phyloP scores from a whole-genome alignment of 768 basidiomycete species.

The Leccinellum luteum region DNA sequence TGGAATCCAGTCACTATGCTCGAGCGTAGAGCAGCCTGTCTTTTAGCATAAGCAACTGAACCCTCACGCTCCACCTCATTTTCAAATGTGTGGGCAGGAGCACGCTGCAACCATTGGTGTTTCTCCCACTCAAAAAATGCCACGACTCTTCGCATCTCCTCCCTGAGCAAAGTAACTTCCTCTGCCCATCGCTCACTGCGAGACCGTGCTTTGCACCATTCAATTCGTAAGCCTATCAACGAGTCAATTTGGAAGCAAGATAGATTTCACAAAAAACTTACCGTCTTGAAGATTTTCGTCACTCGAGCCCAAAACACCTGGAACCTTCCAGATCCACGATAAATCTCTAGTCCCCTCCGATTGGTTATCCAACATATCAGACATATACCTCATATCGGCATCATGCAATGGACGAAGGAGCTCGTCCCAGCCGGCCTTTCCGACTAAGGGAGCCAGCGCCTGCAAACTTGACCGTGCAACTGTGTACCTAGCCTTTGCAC shows the following conservation, averaged over 20 bases:
- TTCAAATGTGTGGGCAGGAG: neutral
- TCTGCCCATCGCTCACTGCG: neutral
- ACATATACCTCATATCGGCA: neutral
- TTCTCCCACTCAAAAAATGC: neutral
- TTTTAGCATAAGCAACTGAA: neutral
- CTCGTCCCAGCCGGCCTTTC: neutral
- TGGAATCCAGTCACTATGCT: no score
- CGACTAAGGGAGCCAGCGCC: neutral
- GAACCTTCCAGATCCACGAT: neutral
- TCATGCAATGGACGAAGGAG: neutral
- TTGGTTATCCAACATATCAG: neutral
- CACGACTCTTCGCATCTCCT: neutral
- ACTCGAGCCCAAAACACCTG: neutral
- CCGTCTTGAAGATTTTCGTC: neutral
- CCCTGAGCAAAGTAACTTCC: neutral
- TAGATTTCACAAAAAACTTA: neutral
- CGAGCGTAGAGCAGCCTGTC: no score
- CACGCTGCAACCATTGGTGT: neutral
- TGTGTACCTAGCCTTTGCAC: neutral
- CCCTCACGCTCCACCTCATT: neutral
- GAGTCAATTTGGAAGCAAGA: neutral
- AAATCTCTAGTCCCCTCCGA: neutral
- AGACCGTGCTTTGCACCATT: slow-evolving; percentile 34
- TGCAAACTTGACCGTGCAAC: neutral
- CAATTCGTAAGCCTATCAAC: neutral